Evolutionary conservation across 2,329 filamentous ascomycete species (phyloP).

Genomic region (Monosporascus sp.): DNA sequence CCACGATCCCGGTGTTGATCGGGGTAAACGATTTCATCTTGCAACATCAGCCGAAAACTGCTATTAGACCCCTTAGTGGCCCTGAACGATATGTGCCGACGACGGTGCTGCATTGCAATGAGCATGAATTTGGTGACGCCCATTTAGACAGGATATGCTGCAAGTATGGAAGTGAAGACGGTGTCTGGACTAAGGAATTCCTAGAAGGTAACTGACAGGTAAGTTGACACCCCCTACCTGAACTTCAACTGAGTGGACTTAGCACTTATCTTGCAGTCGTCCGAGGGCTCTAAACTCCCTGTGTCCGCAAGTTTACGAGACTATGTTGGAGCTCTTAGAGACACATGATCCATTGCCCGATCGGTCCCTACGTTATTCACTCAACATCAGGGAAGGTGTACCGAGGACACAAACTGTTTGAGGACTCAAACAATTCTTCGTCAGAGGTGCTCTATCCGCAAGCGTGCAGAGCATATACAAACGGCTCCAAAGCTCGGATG

Average conservation of each 20-base stretch:
- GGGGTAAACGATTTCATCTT: not conserved
- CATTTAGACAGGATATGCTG: not conserved
- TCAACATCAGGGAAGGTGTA: slow-evolving; percentile 3
- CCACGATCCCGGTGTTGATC: not conserved
- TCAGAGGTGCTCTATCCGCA: slow-evolving; percentile 4
- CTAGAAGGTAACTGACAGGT: slow-evolving; percentile 1
- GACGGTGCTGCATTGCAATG: not conserved
- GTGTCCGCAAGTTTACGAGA: not conserved
- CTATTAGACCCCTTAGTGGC: not conserved
- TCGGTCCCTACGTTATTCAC: slow-evolving; percentile 9
- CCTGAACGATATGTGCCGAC: not conserved
- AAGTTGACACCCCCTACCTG: not conserved
- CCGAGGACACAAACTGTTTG: slow-evolving; percentile 4
- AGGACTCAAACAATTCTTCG: slow-evolving; percentile 11
- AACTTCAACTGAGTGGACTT: not conserved
- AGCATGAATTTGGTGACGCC: not conserved
- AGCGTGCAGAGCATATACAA: slow-evolving; percentile 1
- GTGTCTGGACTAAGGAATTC: slow-evolving; percentile 8
- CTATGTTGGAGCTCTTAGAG: not conserved
- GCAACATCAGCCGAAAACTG: not conserved
- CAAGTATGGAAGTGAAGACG: not conserved
- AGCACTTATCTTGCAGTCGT: not conserved
- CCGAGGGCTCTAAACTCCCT: not conserved
- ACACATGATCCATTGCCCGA: not conserved
- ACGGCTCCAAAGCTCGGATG: slow-evolving; percentile 8